A percentile compares a stretch with the other conserved stretches of the same genome.
Conservation (phyloP, 805 yeast genomes). For the Metschnikowia borealis region DNA sequence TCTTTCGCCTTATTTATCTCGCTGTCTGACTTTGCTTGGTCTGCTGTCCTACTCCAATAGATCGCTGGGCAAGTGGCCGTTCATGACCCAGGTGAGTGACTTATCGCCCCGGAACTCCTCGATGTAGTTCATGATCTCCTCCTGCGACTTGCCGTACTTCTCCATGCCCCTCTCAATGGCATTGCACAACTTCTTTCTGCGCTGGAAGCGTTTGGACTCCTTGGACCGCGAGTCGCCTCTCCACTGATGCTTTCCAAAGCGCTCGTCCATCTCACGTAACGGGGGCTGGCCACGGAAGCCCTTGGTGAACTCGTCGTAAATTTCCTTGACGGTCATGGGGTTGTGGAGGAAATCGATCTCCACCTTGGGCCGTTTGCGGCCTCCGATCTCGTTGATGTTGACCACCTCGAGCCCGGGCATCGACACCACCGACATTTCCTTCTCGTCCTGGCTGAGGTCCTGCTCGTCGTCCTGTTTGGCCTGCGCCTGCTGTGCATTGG, state of each 20-base stretch:
- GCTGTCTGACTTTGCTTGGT: no score
- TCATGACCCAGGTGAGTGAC: conserved; percentile 45
- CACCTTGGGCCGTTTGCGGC: conserved; percentile 35
- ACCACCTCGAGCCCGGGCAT: conserved; percentile 19
- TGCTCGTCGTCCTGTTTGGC: conserved; percentile 5
- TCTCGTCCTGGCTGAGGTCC: neutral
- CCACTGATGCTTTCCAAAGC: conserved; percentile 44
- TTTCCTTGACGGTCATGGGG: conserved; percentile 42
- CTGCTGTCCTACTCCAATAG: conserved; percentile 11
- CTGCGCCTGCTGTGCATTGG: neutral
- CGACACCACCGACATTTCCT: conserved; percentile 9
- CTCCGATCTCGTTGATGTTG: conserved; percentile 12
- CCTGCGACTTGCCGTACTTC: conserved; percentile 37
- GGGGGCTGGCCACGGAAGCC: conserved; percentile 45
- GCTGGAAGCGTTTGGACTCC: conserved; percentile 41
- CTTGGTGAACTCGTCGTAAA: conserved; percentile 42
- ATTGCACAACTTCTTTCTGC: conserved; percentile 42
- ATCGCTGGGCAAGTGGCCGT: conserved; percentile 40
- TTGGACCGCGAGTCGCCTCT: conserved; percentile 44
- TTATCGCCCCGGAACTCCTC: conserved; percentile 42
- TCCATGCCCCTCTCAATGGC: conserved; percentile 40
- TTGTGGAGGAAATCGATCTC: conserved; percentile 39
- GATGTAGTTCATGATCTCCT: conserved; percentile 37
- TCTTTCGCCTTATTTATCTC: no score
- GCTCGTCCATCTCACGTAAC: conserved; percentile 38